Conservation (phyloP, 2,329 filamentous ascomycete genomes). For the Scedosporium dehoogii region DNA sequence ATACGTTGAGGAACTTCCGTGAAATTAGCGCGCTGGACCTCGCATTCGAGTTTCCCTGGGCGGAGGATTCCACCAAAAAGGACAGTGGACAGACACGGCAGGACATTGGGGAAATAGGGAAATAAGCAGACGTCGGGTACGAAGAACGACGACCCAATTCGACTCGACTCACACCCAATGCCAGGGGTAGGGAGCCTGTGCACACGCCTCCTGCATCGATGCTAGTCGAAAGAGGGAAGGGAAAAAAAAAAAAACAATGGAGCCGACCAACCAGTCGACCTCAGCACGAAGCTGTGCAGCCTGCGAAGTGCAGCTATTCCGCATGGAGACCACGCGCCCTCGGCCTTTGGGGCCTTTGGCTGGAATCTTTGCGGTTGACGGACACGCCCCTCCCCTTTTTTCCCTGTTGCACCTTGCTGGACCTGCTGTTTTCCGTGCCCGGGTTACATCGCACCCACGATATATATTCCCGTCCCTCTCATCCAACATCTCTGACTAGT, state of each 20-base stretch:
- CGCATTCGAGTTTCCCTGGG: no score
- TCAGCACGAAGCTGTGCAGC: not conserved
- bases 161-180: not conserved
- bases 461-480: not conserved
- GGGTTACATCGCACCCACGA: not conserved
- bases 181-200: not conserved
- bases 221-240: not conserved
- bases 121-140: no score
- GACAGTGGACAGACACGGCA: no score
- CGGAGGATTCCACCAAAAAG: no score
- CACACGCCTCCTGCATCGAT: not conserved
- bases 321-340: not conserved
- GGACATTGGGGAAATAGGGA: not conserved
- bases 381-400: not conserved
- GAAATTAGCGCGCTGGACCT: no score
- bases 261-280: not conserved
- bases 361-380: not conserved
- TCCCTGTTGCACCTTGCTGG: not conserved
- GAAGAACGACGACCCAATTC: no score
- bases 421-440: not conserved
- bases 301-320: not conserved
- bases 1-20: not conserved
- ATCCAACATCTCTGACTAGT: not conserved
- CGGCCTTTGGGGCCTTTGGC: not conserved
- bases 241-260: not conserved